Evolutionary conservation across 1,284 basidiomycete species (phyloP), one percentile per base, ranked within the genome.

Genomic region (Tilletiopsis washingtonensis): DNA sequence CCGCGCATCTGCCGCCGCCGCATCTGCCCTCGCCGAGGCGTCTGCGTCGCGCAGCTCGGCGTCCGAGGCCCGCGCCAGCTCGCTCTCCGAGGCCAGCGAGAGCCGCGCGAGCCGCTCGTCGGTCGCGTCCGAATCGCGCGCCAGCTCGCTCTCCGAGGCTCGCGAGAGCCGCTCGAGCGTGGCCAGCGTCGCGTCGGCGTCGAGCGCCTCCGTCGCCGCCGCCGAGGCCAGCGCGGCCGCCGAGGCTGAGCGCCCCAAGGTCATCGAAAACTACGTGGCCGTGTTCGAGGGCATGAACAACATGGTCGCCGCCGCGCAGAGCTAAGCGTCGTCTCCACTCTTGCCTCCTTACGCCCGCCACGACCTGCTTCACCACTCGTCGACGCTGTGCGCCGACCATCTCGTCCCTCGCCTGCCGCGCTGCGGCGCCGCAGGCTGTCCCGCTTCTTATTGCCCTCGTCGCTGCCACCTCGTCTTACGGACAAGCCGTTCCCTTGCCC

Each of bases 161-260:
- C 9, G 29, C 9, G 29, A 9, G 9, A 9, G 9, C 29, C 9
- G 9, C 29, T 9, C 29, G 25, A 43, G 37, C 24, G 20, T 43
- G 17, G 34, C 45, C 11, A 43, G 38, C 5, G 46, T 42, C n/a
- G 34, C 34, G 9, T 23, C 5, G 14, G 41, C 23, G 20, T 26
- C 41, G 4, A 24, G 17, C 17, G 45, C 34, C 21, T 47, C 45
- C 15, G 26, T 40, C 17, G 12, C 41, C 39, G 19, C 23, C 6
- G 42, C 26, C 34, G 38, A 25, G 9, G 45, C 36, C 37, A 36
- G 15, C 17, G 41, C 37, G 12, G 27, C 40, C 11, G 29, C 47
- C 9, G 45, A 45, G 27, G 41, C 40, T 34, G 43, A 44, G 19
- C 34, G 23, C 15, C 45, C 32, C 32, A 46, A 46, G 32, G 23